Conservation (phyloP, 441 rosid species). For the Syzygium malaccense region DNA sequence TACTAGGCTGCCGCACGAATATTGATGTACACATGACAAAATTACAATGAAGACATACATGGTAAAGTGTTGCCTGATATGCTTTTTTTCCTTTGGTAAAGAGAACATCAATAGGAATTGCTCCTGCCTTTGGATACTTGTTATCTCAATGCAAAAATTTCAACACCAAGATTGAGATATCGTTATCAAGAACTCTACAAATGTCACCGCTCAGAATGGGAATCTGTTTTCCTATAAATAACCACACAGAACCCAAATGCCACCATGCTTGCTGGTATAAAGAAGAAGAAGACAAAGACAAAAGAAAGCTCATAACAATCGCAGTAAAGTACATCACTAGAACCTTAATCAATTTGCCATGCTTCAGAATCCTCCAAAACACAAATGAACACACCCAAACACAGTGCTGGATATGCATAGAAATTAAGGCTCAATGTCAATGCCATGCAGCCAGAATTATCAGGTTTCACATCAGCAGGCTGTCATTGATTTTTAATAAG, state of each 20-base stretch:
- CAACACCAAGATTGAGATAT: not conserved
- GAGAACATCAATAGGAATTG: not conserved
- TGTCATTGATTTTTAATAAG: not conserved
- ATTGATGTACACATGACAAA: not conserved
- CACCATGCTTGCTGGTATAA: not conserved
- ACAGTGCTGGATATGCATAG: not conserved
- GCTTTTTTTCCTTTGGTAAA: not conserved
- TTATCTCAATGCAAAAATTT: not conserved
- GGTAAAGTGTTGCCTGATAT: not conserved
- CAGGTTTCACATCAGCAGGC: not conserved
- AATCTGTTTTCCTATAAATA: not conserved
- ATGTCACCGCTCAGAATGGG: not conserved
- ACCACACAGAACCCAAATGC: not conserved
- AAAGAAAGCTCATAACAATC: not conserved
- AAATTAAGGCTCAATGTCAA: not conserved
- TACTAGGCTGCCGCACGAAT: not conserved
- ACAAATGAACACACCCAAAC: not conserved
- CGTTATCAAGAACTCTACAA: not conserved
- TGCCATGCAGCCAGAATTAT: not conserved
- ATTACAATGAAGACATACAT: not conserved
- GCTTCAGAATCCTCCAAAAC: not conserved
- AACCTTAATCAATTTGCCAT: not conserved
- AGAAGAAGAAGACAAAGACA: not conserved
- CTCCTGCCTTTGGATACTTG: not conserved
- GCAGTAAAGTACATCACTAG: not conserved